These are phyloP conservation scores for Viridothelium virens DNA, from an alignment of 495 filamentous ascomycete genomes.

Conservation along the genomic window DNA sequence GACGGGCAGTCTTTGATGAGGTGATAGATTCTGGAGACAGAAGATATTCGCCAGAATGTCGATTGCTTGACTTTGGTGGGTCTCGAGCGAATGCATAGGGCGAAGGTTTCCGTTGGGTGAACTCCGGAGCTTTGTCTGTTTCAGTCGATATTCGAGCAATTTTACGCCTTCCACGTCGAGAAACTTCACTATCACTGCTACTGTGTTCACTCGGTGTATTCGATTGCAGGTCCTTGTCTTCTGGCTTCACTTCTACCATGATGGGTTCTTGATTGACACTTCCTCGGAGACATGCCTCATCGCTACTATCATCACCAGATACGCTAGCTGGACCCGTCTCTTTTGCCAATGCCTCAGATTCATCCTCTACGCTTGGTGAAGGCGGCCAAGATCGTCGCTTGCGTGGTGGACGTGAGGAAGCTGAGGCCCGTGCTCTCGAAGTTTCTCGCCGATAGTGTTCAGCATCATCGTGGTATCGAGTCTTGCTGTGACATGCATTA, in stretches of 20 bases:
- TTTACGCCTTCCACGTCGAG: slow-evolving; percentile 4
- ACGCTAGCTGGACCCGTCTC: slow-evolving; percentile 22
- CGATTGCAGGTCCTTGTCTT: neutral
- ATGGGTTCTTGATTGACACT: slow-evolving; percentile 38
- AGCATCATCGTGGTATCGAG: neutral
- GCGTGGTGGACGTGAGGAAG: slow-evolving; percentile 9
- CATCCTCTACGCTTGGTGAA: slow-evolving; percentile 33
- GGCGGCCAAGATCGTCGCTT: slow-evolving; percentile 31
- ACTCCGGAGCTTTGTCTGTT: slow-evolving; percentile 23
- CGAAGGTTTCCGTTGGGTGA: slow-evolving; percentile 27
- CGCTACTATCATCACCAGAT: slow-evolving; percentile 21
- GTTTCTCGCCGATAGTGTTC: neutral
- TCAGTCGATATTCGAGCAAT: neutral
- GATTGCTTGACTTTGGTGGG: slow-evolving; percentile 20
- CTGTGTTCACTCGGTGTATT: slow-evolving; percentile 13
- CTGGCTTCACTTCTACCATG: slow-evolving; percentile 29
- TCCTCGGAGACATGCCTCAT: slow-evolving; percentile 31
- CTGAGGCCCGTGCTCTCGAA: neutral
- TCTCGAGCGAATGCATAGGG: slow-evolving; percentile 34
- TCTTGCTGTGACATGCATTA: neutral
- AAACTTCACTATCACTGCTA: slow-evolving; percentile 10
- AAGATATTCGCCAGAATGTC: slow-evolving; percentile 23
- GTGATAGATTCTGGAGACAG: slow-evolving; percentile 29
- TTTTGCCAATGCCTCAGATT: slow-evolving; percentile 29
- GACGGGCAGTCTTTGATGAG: slow-evolving; percentile 13